phyloP scores from a whole-genome alignment of 352 stramenopile species.

The Phytophthora meadii region DNA sequence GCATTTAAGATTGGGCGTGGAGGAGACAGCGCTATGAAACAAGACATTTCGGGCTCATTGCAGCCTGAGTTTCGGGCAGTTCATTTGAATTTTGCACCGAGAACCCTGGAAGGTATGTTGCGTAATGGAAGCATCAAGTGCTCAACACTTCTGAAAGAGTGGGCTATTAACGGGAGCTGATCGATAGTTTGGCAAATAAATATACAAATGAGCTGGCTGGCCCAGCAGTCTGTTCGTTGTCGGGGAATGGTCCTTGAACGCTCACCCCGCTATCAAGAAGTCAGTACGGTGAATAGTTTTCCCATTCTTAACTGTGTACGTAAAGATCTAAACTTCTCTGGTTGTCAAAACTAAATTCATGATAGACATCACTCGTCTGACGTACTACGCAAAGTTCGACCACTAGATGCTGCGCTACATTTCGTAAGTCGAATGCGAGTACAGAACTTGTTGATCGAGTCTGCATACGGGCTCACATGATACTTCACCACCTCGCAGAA shows the following conservation, averaged over 20 bases:
- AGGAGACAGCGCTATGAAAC: too few species aligned
- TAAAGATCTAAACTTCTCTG: too few species aligned
- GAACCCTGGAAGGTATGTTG: too few species aligned
- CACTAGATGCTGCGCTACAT: conserved; percentile 51
- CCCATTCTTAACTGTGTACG: conserved; percentile 75
- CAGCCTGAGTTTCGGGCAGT: too few species aligned
- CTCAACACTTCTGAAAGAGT: too few species aligned
- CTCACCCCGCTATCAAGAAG: conserved; percentile 42
- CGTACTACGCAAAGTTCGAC: conserved; percentile 64
- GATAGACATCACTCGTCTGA: conserved; percentile 57
- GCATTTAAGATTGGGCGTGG: too few species aligned
- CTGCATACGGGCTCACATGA: not conserved
- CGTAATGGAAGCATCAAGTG: too few species aligned
- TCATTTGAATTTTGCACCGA: too few species aligned
- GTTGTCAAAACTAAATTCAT: not conserved
- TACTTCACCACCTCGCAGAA: conserved; percentile 6
- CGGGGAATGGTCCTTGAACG: conserved; percentile 19
- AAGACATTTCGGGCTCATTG: too few species aligned
- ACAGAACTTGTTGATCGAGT: not conserved
- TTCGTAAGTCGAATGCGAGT: conserved; percentile 17
- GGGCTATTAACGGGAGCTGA: too few species aligned
- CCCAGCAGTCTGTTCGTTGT: not conserved
- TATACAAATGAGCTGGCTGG: conserved; percentile 1
- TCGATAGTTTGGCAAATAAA: conserved; percentile 5
- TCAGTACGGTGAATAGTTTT: conserved; percentile 34